Evolutionary conservation across 495 filamentous ascomycete genomes (phyloP).

Genomic region (Penicillium lagena): DNA sequence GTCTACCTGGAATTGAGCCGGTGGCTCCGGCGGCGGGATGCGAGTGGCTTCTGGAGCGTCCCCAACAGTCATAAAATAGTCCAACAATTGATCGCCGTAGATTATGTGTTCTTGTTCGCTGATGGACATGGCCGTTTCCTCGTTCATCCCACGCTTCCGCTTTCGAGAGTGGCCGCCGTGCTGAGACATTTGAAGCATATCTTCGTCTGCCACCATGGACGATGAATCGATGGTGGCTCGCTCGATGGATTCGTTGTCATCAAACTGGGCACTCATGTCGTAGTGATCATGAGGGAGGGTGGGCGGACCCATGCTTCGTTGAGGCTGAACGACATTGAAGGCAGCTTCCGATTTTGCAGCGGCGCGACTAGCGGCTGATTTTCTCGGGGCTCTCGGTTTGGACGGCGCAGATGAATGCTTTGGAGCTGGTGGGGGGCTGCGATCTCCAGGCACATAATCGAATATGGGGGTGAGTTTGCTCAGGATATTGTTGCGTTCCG

Average conservation of each 20-base stretch:
- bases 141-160: slow-evolving; percentile 61
- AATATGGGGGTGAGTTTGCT: slow-evolving; percentile 80
- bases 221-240: slow-evolving; percentile 72
- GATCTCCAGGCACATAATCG: slow-evolving; percentile 76
- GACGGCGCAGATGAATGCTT: slow-evolving; percentile 70
- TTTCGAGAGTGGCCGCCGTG: slow-evolving; percentile 66
- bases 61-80: slow-evolving; percentile 85
- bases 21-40: slow-evolving; percentile 66
- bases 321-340: slow-evolving; percentile 34
- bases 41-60: slow-evolving; percentile 54
- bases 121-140: slow-evolving; percentile 52
- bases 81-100: slow-evolving; percentile 85
- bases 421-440: slow-evolving; percentile 87
- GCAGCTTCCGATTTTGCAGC: slow-evolving; percentile 27
- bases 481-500: slow-evolving; percentile 76
- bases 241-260: slow-evolving; percentile 77
- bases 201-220: slow-evolving; percentile 77
- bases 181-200: slow-evolving; percentile 61
- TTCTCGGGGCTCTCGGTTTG: slow-evolving; percentile 62
- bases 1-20: slow-evolving; percentile 76
- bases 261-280: slow-evolving; percentile 51
- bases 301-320: slow-evolving; percentile 36
- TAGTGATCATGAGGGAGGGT: slow-evolving; percentile 49
- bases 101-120: slow-evolving; percentile 77
- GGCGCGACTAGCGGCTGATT: slow-evolving; percentile 21